A percentile compares a stretch with the other conserved stretches of the same genome.
Conservation (phyloP, 106 monocot genomes). For the Chionographis japonica region DNA sequence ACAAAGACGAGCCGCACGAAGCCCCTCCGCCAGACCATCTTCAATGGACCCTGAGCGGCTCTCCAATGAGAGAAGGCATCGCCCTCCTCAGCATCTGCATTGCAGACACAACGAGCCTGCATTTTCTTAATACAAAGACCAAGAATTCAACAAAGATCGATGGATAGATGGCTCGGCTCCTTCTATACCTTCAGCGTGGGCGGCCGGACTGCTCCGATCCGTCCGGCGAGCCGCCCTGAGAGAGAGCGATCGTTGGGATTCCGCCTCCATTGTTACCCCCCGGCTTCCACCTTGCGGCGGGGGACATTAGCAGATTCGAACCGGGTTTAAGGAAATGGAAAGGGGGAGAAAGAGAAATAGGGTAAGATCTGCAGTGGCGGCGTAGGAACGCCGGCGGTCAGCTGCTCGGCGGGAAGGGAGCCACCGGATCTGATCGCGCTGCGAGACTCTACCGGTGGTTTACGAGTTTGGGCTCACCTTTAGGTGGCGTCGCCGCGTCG, state of each 20-base stretch:
- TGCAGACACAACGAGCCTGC: not conserved
- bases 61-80: slow-evolving; percentile 8
- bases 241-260: slow-evolving; percentile 40
- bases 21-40: slow-evolving; percentile 50
- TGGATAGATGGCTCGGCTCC: not conserved
- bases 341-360: too few species aligned
- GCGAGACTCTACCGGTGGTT: too few species aligned
- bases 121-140: not conserved
- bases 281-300: not conserved
- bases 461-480: too few species aligned
- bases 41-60: slow-evolving; percentile 28
- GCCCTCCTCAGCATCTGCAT: slow-evolving; percentile 7
- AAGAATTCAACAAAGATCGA: not conserved
- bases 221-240: slow-evolving; percentile 34
- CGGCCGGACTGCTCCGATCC: not conserved
- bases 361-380: too few species aligned
- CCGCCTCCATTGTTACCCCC: slow-evolving; percentile 25
- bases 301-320: too few species aligned
- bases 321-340: too few species aligned
- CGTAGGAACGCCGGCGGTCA: too few species aligned
- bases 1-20: slow-evolving; percentile 58
- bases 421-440: too few species aligned
- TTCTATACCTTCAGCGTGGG: slow-evolving; percentile 28
- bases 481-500: too few species aligned
- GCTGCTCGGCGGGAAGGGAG: too few species aligned